Evolutionary conservation across 371 early-diverging fungal species (phyloP).

Genomic region (Actinomortierella ambigua): DNA sequence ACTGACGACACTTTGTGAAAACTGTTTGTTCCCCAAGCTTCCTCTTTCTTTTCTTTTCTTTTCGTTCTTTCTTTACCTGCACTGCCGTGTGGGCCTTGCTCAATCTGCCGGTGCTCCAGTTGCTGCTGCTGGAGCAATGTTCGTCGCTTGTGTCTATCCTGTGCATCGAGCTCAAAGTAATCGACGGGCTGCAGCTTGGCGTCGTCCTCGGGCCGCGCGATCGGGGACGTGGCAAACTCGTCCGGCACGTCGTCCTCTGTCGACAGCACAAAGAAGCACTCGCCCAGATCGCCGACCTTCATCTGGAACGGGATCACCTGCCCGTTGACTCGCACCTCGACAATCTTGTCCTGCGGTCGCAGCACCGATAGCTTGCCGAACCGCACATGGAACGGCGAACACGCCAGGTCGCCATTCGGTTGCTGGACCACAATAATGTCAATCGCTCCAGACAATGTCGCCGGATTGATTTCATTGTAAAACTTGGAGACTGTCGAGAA

Average conservation of each 20-base stretch:
- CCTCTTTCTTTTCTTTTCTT: neutral
- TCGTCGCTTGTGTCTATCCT: neutral
- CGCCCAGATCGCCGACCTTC: conserved; percentile 99
- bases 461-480: conserved; percentile 97
- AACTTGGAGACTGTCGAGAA: conserved; percentile 89
- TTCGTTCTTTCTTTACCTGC: conserved; percentile 19
- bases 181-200: conserved; percentile 27
- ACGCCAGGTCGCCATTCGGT: conserved; percentile 80
- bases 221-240: conserved; percentile 92
- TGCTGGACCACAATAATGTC: conserved; percentile 97
- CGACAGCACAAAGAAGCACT: conserved; percentile 93
- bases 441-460: conserved; percentile 98
- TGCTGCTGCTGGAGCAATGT: conserved; percentile 11
- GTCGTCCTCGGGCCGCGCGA: conserved; percentile 63
- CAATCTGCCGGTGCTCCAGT: conserved; percentile 9
- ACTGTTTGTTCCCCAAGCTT: neutral
- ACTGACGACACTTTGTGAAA: too few species aligned
- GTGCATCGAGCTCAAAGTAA: conserved; percentile 36
- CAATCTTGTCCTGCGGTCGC: conserved; percentile 84
- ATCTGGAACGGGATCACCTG: conserved; percentile 75
- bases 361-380: conserved; percentile 98
- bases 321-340: conserved; percentile 93
- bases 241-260: conserved; percentile 77
- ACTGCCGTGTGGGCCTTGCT: conserved; percentile 16
- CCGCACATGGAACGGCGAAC: conserved; percentile 98